These are phyloP conservation scores for Nannochloris sp. DNA, from an alignment of 139 green algal species.

Conservation along the genomic window DNA sequence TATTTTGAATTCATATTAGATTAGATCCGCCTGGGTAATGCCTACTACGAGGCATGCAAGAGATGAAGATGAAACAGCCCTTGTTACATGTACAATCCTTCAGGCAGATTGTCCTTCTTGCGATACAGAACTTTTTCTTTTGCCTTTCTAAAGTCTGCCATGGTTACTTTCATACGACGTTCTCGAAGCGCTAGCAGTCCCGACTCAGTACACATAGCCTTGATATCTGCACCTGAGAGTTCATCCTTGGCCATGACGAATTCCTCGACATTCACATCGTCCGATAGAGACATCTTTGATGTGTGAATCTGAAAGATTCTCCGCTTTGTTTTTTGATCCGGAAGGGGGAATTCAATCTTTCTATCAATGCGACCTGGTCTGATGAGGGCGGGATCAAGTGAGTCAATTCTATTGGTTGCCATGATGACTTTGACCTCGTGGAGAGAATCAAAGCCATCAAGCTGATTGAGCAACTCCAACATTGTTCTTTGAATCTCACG, in stretches of 20 bases:
- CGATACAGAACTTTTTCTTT: slow-evolving; percentile 96
- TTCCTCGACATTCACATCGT: slow-evolving; percentile 98
- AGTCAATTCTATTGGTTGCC: slow-evolving; percentile 97
- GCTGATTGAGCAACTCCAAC: slow-evolving; percentile 97
- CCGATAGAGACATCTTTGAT: slow-evolving; percentile 76
- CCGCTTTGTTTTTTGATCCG: slow-evolving; percentile 96
- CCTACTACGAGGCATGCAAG: no score
- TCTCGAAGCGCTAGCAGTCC: slow-evolving; percentile 93
- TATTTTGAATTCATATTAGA: no score
- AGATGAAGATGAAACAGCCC: no score
- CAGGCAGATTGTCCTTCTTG: slow-evolving; percentile 97
- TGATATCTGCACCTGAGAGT: slow-evolving; percentile 95
- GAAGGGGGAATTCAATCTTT: slow-evolving; percentile 99
- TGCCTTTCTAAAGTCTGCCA: slow-evolving; percentile 78
- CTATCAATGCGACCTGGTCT: slow-evolving; percentile 85
- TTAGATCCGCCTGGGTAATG: no score
- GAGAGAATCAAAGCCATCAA: slow-evolving; percentile 94
- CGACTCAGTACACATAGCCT: slow-evolving; percentile 98
- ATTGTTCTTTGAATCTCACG: slow-evolving; percentile 98
- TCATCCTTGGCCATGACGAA: slow-evolving; percentile 88
- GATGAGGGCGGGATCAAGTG: slow-evolving; percentile 92
- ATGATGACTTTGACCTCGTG: slow-evolving; percentile 99
- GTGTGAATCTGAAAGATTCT: slow-evolving; percentile 95
- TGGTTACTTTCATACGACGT: slow-evolving; percentile 88
- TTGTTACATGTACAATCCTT: slow-evolving; percentile 93